Evolutionary conservation across 2,329 filamentous ascomycete genomes (phyloP).

Genomic region (Trichoderma brevicompactum): DNA sequence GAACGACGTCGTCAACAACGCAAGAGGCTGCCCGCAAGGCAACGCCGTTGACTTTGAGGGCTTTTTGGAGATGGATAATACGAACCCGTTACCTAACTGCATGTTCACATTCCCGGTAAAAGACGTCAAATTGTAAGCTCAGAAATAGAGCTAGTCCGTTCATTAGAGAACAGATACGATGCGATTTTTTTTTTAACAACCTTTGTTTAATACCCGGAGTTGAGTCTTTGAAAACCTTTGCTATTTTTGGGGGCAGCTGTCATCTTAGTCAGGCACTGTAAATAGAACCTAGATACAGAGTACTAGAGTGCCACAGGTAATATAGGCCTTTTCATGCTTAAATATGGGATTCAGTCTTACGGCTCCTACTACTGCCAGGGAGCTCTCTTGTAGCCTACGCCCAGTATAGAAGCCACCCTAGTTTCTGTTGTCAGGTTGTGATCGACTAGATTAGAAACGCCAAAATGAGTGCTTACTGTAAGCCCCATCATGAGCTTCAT

Average conservation of each 20-base stretch:
- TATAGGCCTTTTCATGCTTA: no score
- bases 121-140: background rate
- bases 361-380: no score
- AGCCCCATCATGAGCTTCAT: no score
- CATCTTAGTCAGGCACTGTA: no score
- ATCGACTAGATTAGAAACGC: no score
- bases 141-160: background rate
- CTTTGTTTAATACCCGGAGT: background rate
- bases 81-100: background rate
- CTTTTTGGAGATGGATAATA: constrained; percentile 3
- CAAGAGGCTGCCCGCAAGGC: background rate
- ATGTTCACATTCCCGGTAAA: constrained; percentile 5
- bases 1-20: background rate
- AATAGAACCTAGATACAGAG: no score
- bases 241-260: background rate
- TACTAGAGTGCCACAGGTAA: no score
- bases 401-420: no score
- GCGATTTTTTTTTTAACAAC: background rate
- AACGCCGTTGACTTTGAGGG: background rate
- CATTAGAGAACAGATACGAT: background rate
- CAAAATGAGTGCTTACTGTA: no score
- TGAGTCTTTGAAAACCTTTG: background rate
- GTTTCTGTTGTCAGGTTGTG: no score
- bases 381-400: no score
- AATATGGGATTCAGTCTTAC: no score